A percentile compares a stretch with the other conserved stretches of the same genome.
phyloP scores from a whole-genome alignment of 805 yeast species.

The Brettanomyces custersianus region DNA sequence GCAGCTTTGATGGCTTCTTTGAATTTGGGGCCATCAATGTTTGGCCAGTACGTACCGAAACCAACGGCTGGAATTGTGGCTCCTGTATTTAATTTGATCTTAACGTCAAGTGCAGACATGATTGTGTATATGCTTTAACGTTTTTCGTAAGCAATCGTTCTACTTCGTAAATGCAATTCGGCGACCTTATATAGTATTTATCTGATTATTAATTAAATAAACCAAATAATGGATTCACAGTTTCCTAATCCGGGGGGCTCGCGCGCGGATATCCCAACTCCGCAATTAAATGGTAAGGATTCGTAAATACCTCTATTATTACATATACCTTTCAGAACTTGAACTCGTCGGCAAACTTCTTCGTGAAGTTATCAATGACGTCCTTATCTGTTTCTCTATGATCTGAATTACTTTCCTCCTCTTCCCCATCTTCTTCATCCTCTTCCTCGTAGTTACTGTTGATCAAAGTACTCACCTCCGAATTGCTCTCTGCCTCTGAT shows the following conservation, averaged over 20 bases:
- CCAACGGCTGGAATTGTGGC: slow-evolving; percentile 57
- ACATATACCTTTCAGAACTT: slow-evolving; percentile 5
- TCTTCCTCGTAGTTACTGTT: background rate
- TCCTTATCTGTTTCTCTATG: background rate
- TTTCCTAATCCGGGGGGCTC: too few relatives aligned
- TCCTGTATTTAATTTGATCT: slow-evolving; percentile 51
- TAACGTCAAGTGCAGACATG: slow-evolving; percentile 11
- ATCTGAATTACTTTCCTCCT: background rate
- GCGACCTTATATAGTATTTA: too few relatives aligned
- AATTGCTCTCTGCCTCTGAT: slow-evolving; percentile 2
- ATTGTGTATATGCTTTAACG: too few relatives aligned
- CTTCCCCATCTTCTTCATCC: background rate
- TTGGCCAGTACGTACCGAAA: slow-evolving; percentile 46
- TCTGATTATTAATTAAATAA: too few relatives aligned
- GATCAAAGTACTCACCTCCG: background rate
- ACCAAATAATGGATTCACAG: too few relatives aligned
- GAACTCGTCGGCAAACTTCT: slow-evolving; percentile 10
- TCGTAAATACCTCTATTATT: background rate
- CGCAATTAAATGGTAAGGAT: background rate
- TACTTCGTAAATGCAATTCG: too few relatives aligned
- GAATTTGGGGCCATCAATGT: slow-evolving; percentile 7
- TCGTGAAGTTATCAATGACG: slow-evolving; percentile 6
- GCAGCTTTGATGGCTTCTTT: slow-evolving; percentile 18
- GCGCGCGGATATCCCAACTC: too few relatives aligned
- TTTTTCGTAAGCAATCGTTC: too few relatives aligned